Conservation (phyloP, 805 yeast genomes). For the Peterozyma xylosa region DNA sequence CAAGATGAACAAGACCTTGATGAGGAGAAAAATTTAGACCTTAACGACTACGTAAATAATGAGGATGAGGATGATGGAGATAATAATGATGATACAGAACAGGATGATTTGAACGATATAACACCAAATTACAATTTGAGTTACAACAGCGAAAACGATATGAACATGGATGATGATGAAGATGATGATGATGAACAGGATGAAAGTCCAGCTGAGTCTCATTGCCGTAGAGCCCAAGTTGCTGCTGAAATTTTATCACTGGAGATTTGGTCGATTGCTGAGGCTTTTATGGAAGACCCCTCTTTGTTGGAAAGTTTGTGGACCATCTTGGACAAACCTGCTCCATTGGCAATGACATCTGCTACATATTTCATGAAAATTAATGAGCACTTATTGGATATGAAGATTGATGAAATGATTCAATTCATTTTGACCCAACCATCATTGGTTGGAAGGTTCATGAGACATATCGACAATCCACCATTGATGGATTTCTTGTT, state of each 20-base stretch:
- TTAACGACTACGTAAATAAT: slow-evolving; percentile 22
- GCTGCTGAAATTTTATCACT: slow-evolving; percentile 88
- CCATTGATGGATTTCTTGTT: slow-evolving; percentile 89
- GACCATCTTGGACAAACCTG: slow-evolving; percentile 64
- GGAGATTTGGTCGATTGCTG: slow-evolving; percentile 92
- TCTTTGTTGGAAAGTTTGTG: slow-evolving; percentile 65
- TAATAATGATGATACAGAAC: slow-evolving; percentile 10
- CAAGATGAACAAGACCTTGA: slow-evolving; percentile 5
- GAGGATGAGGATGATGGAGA: slow-evolving; percentile 16
- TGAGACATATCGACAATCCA: slow-evolving; percentile 85
- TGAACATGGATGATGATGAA: slow-evolving; percentile 13
- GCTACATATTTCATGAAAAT: slow-evolving; percentile 90
- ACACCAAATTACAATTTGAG: slow-evolving; percentile 11
- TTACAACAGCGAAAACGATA: slow-evolving; percentile 22
- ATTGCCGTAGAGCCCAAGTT: slow-evolving; percentile 44
- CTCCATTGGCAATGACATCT: slow-evolving; percentile 63
- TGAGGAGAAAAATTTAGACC: slow-evolving; percentile 10
- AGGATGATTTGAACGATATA: slow-evolving; percentile 9
- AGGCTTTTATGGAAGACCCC: slow-evolving; percentile 68
- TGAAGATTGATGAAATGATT: slow-evolving; percentile 74
- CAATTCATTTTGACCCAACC: slow-evolving; percentile 65
- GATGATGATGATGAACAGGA: slow-evolving; percentile 22
- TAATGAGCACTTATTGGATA: slow-evolving; percentile 82
- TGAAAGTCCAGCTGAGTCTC: slow-evolving; percentile 25
- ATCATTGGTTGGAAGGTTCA: slow-evolving; percentile 68